Evolutionary conservation across 768 basidiomycete species (phyloP), one percentile per base, ranked within the genome.

Genomic region (Lyophyllum atratum): DNA sequence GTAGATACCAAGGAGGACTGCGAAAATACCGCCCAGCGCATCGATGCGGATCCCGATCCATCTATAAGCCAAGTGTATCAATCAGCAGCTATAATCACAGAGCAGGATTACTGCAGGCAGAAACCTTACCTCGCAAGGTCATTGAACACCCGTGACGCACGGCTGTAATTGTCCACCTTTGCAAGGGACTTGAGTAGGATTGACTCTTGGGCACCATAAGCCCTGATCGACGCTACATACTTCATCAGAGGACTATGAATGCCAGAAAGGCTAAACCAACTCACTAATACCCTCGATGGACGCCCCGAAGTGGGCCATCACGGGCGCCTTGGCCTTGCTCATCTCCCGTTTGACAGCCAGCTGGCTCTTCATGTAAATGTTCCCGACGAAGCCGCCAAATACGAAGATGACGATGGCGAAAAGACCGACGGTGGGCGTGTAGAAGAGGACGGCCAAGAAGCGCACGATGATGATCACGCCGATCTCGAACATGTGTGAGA

Each of bases 141-240:
- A 47, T 82, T 83, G 64, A 81, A 82, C 1, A 75, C 72, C 11
- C 78, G 63, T 3, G 78, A 69, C 4, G 78, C 66, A 34, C 77
- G 74, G 10, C 74, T 72, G 56, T 80, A 86, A 31, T 72, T 70
- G 64, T 90, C 81, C 22, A 88, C 82, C 5, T 81, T 75, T 21
- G 70, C 68, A 39, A 80, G 60, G 3, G 80, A 77, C 59, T 80
- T 73, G 49, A 45, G 44, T 54, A 68, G 76, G 71, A 78, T 84
- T 2, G 70, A 55, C 19, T 73, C 68, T 68, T 87, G 77, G 4
- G 81, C 84, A 3, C 82, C 82, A 65, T 85, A 90, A 0, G 89
- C 89, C 14, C 87, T 76, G 51, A 90, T 84, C 6, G 85, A 80
- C 3, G 68, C 80, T 80, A 37, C 14, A 22, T 4, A 24, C 31